Evolutionary conservation across 2,329 filamentous ascomycete genomes (phyloP).

Genomic region (Epichloe sibirici): DNA sequence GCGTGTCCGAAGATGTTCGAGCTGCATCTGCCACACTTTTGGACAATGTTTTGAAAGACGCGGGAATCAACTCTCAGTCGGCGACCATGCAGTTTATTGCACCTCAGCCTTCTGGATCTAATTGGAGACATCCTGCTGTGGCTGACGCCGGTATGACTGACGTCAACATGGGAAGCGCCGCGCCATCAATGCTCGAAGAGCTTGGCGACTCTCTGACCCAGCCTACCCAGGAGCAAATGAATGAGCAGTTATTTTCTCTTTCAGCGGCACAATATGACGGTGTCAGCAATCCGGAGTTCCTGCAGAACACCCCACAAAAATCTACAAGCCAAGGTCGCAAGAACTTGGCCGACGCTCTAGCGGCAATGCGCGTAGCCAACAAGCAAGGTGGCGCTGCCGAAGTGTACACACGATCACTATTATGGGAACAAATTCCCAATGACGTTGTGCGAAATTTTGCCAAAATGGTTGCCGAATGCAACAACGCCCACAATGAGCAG

Average conservation of each 20-base stretch:
- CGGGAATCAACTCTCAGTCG: constrained; percentile 42
- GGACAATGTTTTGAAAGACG: constrained; percentile 72
- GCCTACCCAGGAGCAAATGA: constrained; percentile 73
- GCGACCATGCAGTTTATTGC: constrained; percentile 32
- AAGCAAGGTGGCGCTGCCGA: constrained; percentile 65
- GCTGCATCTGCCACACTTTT: constrained; percentile 66
- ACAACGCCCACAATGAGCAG: constrained; percentile 32
- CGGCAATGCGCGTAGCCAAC: constrained; percentile 58
- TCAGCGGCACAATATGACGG: constrained; percentile 82
- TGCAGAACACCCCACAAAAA: constrained; percentile 41
- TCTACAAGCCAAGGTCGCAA: constrained; percentile 52
- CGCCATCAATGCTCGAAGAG: constrained; percentile 51
- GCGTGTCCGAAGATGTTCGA: constrained; percentile 69
- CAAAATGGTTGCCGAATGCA: constrained; percentile 74
- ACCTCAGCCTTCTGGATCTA: constrained; percentile 39
- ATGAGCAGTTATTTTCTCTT: constrained; percentile 78
- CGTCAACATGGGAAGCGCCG: constrained; percentile 24
- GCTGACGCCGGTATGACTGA: constrained; percentile 33
- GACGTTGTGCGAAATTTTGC: constrained; percentile 90
- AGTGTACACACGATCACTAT: constrained; percentile 81
- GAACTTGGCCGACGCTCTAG: constrained; percentile 69
- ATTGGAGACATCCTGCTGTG: constrained; percentile 30
- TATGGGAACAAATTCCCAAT: constrained; percentile 87
- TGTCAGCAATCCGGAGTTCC: constrained; percentile 54
- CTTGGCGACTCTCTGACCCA: constrained; percentile 57